Base-by-base conservation (phyloP, 495 filamentous ascomycete species). In the Antarctomyces pellizariae region DNA sequence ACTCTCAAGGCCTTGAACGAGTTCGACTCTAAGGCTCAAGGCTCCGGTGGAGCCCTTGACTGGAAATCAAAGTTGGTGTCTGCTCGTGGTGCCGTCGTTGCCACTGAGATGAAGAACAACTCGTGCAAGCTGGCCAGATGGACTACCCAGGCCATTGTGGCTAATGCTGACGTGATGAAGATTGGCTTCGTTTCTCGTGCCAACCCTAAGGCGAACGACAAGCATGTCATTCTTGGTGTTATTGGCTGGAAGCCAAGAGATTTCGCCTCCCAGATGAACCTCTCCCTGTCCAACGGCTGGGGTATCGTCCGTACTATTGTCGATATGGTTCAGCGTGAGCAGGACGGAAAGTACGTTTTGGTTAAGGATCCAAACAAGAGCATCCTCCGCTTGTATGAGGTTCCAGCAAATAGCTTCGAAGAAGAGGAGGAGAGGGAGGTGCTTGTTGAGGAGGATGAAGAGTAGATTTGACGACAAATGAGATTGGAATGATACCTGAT, bases 61-160 rank as follows among this genome's bases (percentile, higher is more conserved):
- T 97, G 86, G 86, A 67, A 84, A 43, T 67, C 66, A 32, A 97
- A 95, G 64, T 67, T 97, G 25, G 71, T 69, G 29, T 75, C 72
- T 34, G 80, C 92, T 57, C 69, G 86, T 32, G 86, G 86, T 60
- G 86, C 86, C 15, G 83, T 95, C 16, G 74, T 97, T 9, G 86
- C 86, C 11, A 97, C 86, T n/a, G 86, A 86, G 52, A 97, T 97
- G 86, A 97, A 97, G 71, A 97, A 97, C 64, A 97, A 97, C 62
- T 76, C 68, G 43, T 84, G 75, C 67, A 97, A 97, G 59, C 67
- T 97, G 29, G 89, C 86, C 18, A 59, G 86, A 40, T 97, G 86
- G 86, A 90, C 86, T 11, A 75, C 79, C 27, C 86, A 97, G 58
- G 73, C 71, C 38, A 91, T 95, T 42, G 64, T 97, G 22, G 83